Conservation (phyloP, 1,284 basidiomycete species). For the Moesziomyces sp. region DNA sequence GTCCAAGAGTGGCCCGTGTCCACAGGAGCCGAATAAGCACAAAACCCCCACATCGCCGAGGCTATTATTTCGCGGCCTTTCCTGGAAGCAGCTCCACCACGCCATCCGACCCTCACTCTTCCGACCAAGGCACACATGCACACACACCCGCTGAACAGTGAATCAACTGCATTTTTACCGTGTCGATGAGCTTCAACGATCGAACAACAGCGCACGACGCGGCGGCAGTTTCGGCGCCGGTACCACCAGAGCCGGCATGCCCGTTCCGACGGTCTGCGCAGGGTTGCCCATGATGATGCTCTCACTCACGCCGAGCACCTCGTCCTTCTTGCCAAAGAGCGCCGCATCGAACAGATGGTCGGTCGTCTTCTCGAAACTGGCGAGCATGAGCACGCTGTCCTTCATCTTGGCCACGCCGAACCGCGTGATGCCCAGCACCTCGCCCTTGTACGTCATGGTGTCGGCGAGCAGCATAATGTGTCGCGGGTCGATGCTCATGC, state of each 20-base stretch:
- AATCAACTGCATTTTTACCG: background rate
- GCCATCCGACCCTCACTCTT: too few relatives aligned
- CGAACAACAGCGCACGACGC: conserved; percentile 54
- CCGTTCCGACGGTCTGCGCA: conserved; percentile 93
- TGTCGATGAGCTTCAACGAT: conserved; percentile 20
- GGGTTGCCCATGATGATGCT: conserved; percentile 99
- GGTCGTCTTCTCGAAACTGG: conserved; percentile 99
- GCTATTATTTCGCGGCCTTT: too few relatives aligned
- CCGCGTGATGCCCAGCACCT: conserved; percentile 96
- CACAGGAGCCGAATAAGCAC: too few relatives aligned
- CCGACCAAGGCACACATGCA: background rate
- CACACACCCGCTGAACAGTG: background rate
- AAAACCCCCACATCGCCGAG: too few relatives aligned
- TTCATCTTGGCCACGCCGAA: conserved; percentile 99
- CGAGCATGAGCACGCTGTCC: conserved; percentile 98
- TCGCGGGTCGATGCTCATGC: conserved; percentile 98
- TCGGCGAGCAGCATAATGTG: conserved; percentile 99
- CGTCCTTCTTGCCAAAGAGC: conserved; percentile 93
- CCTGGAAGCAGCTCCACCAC: too few relatives aligned
- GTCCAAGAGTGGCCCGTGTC: too few relatives aligned
- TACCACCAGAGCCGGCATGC: conserved; percentile 69
- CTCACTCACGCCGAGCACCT: conserved; percentile 95
- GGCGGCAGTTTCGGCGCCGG: conserved; percentile 49
- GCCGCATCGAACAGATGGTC: conserved; percentile 99
- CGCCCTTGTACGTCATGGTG: conserved; percentile 99